A percentile compares a stretch with the other conserved stretches of the same genome.
Evolutionary conservation across 495 filamentous ascomycete genomes (phyloP).

Genomic region (Penicillium cinerascens): DNA sequence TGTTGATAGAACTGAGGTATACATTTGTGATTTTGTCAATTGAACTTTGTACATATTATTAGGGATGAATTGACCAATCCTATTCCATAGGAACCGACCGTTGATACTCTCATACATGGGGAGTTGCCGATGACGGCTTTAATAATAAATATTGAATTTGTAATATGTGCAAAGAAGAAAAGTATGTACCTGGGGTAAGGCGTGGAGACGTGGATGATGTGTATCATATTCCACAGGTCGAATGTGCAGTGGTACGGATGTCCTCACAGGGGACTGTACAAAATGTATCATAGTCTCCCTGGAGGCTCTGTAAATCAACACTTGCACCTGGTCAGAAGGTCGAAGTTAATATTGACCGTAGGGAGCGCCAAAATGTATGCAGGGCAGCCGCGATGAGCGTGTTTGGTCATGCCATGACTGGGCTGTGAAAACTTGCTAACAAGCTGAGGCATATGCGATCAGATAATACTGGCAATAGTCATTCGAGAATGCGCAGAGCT

Average conservation of each 20-base stretch:
- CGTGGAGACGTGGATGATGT: neutral
- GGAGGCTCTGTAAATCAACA: no score
- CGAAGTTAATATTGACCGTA: neutral
- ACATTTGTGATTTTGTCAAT: neutral
- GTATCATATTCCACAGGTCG: neutral
- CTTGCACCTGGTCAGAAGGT: neutral
- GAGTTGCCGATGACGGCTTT: no score
- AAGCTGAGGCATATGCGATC: neutral
- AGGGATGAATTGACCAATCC: neutral
- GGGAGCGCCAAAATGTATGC: no score
- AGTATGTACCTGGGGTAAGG: neutral
- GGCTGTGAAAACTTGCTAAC: neutral
- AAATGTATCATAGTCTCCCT: neutral
- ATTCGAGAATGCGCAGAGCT: slow-evolving; percentile 55
- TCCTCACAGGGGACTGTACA: neutral
- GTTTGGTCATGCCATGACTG: neutral
- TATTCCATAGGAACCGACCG: no score
- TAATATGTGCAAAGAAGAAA: neutral
- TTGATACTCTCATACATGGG: no score
- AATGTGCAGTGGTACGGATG: neutral
- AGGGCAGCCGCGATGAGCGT: neutral
- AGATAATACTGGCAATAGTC: slow-evolving; percentile 78
- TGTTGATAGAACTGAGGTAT: neutral
- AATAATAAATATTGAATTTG: no score
- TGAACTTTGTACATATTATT: neutral